Percentiles rank a stretch among this genome's conserved stretches.
phyloP scores from a whole-genome alignment of 1,284 basidiomycete genomes.

The Malassezia dermatis region DNA sequence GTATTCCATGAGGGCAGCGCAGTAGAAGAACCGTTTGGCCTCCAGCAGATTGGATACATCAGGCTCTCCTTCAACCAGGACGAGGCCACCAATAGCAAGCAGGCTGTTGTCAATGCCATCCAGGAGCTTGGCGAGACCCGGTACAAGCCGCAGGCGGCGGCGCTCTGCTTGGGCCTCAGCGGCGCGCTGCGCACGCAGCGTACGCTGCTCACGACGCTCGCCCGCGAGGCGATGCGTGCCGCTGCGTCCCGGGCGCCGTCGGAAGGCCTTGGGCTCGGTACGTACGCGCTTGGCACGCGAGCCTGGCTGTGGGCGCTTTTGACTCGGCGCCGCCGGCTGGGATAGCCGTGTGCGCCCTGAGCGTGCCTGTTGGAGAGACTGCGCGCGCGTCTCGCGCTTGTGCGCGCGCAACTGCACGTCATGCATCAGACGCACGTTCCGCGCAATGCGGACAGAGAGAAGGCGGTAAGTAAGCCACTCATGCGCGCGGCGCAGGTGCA shows the following conservation, averaged over 20 bases:
- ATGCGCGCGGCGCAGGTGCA: slow-evolving; percentile 40
- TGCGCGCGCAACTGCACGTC: slow-evolving; percentile 35
- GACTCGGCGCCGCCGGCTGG: slow-evolving; percentile 14
- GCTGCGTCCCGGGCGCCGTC: slow-evolving; percentile 27
- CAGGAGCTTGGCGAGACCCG: slow-evolving; percentile 39
- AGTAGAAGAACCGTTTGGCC: slow-evolving; percentile 42
- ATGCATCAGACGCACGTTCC: slow-evolving; percentile 33
- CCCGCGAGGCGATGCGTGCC: slow-evolving; percentile 22
- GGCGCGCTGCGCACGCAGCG: slow-evolving; percentile 23
- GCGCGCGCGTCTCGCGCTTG: slow-evolving; percentile 33
- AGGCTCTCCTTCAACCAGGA: slow-evolving; percentile 40
- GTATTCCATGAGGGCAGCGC: slow-evolving; percentile 32
- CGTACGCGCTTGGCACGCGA: slow-evolving; percentile 22
- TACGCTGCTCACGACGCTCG: slow-evolving; percentile 14
- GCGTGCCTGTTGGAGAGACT: slow-evolving; percentile 22
- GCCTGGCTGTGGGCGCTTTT: slow-evolving; percentile 21
- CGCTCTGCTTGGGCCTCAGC: slow-evolving; percentile 26
- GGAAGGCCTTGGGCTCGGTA: slow-evolving; percentile 10
- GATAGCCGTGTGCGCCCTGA: not conserved
- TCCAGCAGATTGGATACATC: slow-evolving; percentile 43
- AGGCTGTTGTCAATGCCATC: slow-evolving; percentile 38
- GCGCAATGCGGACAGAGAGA: slow-evolving; percentile 33
- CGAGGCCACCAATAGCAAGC: slow-evolving; percentile 32
- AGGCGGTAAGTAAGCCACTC: slow-evolving; percentile 42
- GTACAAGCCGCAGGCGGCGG: slow-evolving; percentile 32